Percentiles rank a stretch among this genome's conserved stretches.
phyloP scores from a whole-genome alignment of 768 basidiomycete genomes.

The Tylopilus cervinicoccineus region DNA sequence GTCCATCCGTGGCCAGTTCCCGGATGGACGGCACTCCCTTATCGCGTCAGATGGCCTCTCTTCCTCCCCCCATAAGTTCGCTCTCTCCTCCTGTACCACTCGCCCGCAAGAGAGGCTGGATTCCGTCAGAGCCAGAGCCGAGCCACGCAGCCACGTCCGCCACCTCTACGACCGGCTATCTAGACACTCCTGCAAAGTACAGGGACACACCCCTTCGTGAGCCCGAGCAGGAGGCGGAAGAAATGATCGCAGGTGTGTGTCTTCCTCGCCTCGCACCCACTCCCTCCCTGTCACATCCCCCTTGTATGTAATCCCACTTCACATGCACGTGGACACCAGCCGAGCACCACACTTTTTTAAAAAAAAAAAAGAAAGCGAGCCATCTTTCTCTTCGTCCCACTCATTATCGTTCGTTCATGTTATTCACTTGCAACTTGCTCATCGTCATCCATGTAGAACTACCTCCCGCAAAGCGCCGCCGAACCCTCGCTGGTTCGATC shows the following conservation, averaged over 20 bases:
- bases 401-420: slow-evolving; percentile 25
- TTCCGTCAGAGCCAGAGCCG: slow-evolving; percentile 55
- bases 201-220: slow-evolving; percentile 33
- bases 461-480: slow-evolving; percentile 74
- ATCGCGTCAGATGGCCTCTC: slow-evolving; percentile 18
- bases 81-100: slow-evolving; percentile 37
- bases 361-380: slow-evolving; percentile 16
- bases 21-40: slow-evolving; percentile 26
- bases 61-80: slow-evolving; percentile 12
- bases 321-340: slow-evolving; percentile 14
- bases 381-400: slow-evolving; percentile 10
- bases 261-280: slow-evolving; percentile 22
- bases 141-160: slow-evolving; percentile 50
- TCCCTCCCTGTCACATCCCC: slow-evolving; percentile 6
- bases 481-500: slow-evolving; percentile 77
- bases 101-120: slow-evolving; percentile 69
- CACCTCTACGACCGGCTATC: slow-evolving; percentile 57
- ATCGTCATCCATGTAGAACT: slow-evolving; percentile 61
- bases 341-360: slow-evolving; percentile 10
- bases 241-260: slow-evolving; percentile 44
- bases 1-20: slow-evolving; percentile 16
- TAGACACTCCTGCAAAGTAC: slow-evolving; percentile 67
- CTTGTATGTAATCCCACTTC: slow-evolving; percentile 22
- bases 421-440: slow-evolving; percentile 36
- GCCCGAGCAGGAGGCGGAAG: slow-evolving; percentile 41